These are phyloP conservation scores for Colletotrichum eremochloae DNA, from an alignment of 2,329 filamentous ascomycete genomes.

Conservation along the genomic window DNA sequence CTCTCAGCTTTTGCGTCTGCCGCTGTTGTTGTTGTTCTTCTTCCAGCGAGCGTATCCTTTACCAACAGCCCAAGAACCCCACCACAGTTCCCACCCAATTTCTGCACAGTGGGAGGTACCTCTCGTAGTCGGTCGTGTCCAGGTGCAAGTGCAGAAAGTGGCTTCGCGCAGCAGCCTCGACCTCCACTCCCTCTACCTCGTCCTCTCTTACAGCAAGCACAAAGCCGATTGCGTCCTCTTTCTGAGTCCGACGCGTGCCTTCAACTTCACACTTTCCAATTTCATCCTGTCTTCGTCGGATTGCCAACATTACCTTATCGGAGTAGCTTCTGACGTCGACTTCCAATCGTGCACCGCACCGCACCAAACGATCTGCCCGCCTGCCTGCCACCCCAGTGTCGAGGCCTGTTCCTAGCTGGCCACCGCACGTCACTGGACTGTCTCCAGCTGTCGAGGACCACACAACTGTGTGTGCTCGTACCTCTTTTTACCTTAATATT, in stretches of 20 bases:
- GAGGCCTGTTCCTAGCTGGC: conserved; percentile 39
- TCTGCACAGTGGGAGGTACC: conserved; percentile 8
- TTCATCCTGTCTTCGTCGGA: conserved; percentile 20
- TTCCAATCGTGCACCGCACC: conserved; percentile 10
- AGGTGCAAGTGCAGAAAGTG: conserved; percentile 24
- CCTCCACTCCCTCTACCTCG: conserved; percentile 30
- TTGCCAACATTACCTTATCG: conserved; percentile 19
- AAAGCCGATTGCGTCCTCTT: conserved; percentile 1
- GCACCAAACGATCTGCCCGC: conserved; percentile 16
- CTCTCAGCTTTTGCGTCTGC: background rate
- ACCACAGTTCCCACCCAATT: conserved; percentile 19
- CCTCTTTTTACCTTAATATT: conserved; percentile 39
- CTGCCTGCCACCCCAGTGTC: conserved; percentile 29
- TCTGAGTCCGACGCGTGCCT: conserved; percentile 24
- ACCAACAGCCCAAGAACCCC: conserved; percentile 6
- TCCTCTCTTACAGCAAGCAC: conserved; percentile 17
- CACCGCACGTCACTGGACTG: conserved; percentile 36
- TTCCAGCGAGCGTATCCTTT: conserved; percentile 1
- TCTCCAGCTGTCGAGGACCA: conserved; percentile 39
- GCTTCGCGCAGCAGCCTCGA: conserved; percentile 29
- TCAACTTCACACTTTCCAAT: conserved; percentile 23
- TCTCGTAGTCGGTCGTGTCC: conserved; percentile 1
- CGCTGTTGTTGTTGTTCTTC: background rate
- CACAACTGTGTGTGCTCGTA: conserved; percentile 35
- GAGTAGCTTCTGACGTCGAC: background rate